Percentiles rank a stretch among this genome's conserved stretches.
phyloP scores from a whole-genome alignment of 257 asterid species.

The Vinca minor region DNA sequence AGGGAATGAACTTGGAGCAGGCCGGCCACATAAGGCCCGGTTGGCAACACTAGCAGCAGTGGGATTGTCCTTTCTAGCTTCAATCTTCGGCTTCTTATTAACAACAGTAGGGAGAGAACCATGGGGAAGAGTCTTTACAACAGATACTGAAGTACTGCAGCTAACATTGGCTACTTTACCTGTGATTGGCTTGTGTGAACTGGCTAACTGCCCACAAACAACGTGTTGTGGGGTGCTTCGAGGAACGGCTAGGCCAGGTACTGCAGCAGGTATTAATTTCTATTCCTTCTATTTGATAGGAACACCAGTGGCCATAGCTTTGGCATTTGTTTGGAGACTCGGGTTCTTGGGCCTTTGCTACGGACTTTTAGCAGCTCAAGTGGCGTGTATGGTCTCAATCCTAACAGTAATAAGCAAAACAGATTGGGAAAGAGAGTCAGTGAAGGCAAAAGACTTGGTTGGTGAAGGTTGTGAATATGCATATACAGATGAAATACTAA shows the following conservation, averaged over 20 bases:
- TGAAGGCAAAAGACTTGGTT: conserved; percentile 58
- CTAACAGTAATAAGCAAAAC: conserved; percentile 49
- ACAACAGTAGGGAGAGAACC: conserved; percentile 62
- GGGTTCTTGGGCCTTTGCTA: conserved; percentile 82
- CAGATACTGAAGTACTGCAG: conserved; percentile 59
- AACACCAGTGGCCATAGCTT: conserved; percentile 71
- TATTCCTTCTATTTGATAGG: conserved; percentile 79
- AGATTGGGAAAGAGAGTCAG: conserved; percentile 76
- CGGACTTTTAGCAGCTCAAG: conserved; percentile 89
- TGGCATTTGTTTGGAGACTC: conserved; percentile 56
- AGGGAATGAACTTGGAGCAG: conserved; percentile 91
- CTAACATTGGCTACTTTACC: conserved; percentile 59
- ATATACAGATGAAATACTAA: conserved; percentile 32
- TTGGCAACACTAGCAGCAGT: conserved; percentile 59
- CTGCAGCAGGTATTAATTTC: conserved; percentile 70
- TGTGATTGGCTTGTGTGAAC: conserved; percentile 87
- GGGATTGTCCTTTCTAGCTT: conserved; percentile 54
- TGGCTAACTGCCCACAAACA: conserved; percentile 90
- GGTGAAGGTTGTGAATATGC: conserved; percentile 39
- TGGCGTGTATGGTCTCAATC: conserved; percentile 64
- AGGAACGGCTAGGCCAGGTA: conserved; percentile 77
- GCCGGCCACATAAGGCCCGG: conserved; percentile 62
- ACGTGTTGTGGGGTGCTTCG: conserved; percentile 86
- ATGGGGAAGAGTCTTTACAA: conserved; percentile 70
- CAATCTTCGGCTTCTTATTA: conserved; percentile 58